Conservation (phyloP, 768 basidiomycete species). For the Hebeloma cylindrosporum region DNA sequence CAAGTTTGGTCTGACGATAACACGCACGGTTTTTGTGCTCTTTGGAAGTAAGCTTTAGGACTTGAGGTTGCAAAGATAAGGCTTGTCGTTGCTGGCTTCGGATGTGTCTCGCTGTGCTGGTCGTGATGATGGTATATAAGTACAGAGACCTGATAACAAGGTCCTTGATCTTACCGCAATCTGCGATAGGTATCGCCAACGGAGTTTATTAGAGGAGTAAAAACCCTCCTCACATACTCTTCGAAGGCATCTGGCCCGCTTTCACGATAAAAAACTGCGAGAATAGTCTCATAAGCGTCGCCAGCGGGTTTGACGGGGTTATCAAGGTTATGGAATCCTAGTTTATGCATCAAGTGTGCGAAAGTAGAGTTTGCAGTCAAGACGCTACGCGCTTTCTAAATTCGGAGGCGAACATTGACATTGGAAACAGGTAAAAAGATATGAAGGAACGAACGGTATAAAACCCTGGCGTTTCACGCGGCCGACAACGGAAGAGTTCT, state of each 20-base stretch:
- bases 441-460: slow-evolving; percentile 34
- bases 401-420: background rate
- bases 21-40: no score
- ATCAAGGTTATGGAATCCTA: slow-evolving; percentile 25
- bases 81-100: no score
- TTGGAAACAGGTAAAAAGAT: background rate
- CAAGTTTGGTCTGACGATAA: no score
- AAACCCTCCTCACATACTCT: slow-evolving; percentile 39
- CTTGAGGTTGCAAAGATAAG: no score
- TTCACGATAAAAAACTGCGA: slow-evolving; percentile 44
- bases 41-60: no score
- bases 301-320: slow-evolving; percentile 37
- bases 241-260: slow-evolving; percentile 36
- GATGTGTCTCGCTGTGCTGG: no score
- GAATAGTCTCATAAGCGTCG: slow-evolving; percentile 48
- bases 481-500: slow-evolving; percentile 35
- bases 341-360: slow-evolving; percentile 37
- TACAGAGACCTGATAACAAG: background rate
- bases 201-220: slow-evolving; percentile 35
- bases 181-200: slow-evolving; percentile 27
- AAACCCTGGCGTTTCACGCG: slow-evolving; percentile 31
- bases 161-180: slow-evolving; percentile 11
- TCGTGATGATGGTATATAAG: no score
- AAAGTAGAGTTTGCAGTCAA: slow-evolving; percentile 37
- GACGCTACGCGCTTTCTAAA: slow-evolving; percentile 18